Evolutionary conservation across 2,329 filamentous ascomycete genomes (phyloP).

Genomic region (Cercospora zeae-maydis): DNA sequence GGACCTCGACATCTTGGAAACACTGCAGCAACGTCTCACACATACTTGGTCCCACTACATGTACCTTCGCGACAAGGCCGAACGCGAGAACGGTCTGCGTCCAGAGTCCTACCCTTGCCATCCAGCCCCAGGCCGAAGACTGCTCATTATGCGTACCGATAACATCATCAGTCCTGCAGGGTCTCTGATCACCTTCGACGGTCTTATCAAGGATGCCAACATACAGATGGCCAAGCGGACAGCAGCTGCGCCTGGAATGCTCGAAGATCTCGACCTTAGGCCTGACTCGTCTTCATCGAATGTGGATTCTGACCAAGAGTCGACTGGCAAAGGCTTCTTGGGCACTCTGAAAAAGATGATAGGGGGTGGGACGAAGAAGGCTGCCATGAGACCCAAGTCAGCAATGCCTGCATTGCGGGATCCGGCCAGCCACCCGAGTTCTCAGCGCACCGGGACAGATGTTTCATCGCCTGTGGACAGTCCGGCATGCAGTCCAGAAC

Average conservation of each 20-base stretch:
- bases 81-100: conserved; percentile 52
- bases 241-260: conserved; percentile 30
- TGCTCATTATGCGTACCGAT: conserved; percentile 86
- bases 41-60: conserved; percentile 76
- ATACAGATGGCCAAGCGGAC: conserved; percentile 35
- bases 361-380: conserved; percentile 27
- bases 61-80: conserved; percentile 66
- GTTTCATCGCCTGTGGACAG: neutral
- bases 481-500: neutral
- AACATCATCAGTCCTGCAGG: conserved; percentile 52
- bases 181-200: conserved; percentile 62
- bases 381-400: conserved; percentile 25
- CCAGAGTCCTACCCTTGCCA: conserved; percentile 78
- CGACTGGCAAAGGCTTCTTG: conserved; percentile 31
- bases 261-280: conserved; percentile 29
- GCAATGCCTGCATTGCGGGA: conserved; percentile 20
- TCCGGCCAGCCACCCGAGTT: neutral
- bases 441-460: conserved; percentile 17
- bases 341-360: conserved; percentile 38
- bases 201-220: conserved; percentile 46
- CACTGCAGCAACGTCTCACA: conserved; percentile 64
- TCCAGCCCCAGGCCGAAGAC: conserved; percentile 77
- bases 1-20: conserved; percentile 57
- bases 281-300: conserved; percentile 31
- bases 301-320: conserved; percentile 28